phyloP scores from a whole-genome alignment of 2,329 filamentous ascomycete species.

The Aspergillus brasiliensis region DNA sequence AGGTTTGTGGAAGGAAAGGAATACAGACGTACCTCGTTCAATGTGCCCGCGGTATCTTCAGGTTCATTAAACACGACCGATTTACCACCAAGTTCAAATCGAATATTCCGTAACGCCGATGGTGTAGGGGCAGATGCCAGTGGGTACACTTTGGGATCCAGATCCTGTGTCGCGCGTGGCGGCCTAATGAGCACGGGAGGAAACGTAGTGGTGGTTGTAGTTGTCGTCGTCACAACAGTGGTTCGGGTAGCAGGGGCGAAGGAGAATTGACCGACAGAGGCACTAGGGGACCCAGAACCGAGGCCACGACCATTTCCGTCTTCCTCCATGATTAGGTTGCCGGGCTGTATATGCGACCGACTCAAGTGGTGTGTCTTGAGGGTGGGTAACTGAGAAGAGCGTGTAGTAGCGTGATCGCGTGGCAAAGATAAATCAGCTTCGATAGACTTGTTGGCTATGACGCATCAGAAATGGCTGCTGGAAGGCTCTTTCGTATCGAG shows the following conservation, averaged over 20 bases:
- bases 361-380: constrained; percentile 6
- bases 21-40: constrained; percentile 53
- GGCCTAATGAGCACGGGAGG: constrained; percentile 80
- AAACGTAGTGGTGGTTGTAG: constrained; percentile 78
- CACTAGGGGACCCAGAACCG: constrained; percentile 28
- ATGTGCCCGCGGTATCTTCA: constrained; percentile 56
- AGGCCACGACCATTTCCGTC: constrained; percentile 24
- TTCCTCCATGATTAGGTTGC: constrained; percentile 32
- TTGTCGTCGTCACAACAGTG: constrained; percentile 82
- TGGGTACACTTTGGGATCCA: constrained; percentile 89
- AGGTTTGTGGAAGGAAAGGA: not conserved
- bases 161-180: constrained; percentile 67
- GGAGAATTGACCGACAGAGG: constrained; percentile 61
- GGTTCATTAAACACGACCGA: constrained; percentile 65
- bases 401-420: constrained; percentile 21
- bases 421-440: constrained; percentile 14
- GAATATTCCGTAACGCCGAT: constrained; percentile 73
- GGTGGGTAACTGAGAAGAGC: constrained; percentile 11
- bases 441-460: constrained; percentile 9
- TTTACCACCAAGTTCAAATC: constrained; percentile 68
- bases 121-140: constrained; percentile 82
- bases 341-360: not conserved
- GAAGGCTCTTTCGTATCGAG: not conserved
- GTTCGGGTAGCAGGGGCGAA: constrained; percentile 66
- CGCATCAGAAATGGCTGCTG: not conserved